Percentiles rank a stretch among this genome's conserved stretches.
phyloP scores from a whole-genome alignment of 257 asterid species.

The Lithospermum erythrorhizon region DNA sequence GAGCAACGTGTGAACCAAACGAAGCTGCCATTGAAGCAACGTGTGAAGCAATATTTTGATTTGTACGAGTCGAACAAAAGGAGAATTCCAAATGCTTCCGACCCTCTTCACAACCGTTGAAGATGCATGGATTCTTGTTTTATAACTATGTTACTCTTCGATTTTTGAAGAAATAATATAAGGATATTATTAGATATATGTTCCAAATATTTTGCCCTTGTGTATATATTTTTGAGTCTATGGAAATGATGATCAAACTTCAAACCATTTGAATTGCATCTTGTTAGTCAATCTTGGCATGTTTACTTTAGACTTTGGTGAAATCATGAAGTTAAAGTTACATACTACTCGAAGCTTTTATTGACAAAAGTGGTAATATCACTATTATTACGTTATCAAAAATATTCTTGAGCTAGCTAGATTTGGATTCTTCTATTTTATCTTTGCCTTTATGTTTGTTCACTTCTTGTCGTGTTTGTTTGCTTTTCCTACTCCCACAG shows the following conservation, averaged over 20 bases:
- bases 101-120: slow-evolving; percentile 35
- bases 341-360: too few relatives aligned
- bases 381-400: too few relatives aligned
- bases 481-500: too few relatives aligned
- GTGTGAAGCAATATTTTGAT: slow-evolving; percentile 12
- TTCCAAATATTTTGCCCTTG: not conserved
- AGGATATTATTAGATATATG: not conserved
- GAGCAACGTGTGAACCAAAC: not conserved
- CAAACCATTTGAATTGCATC: not conserved
- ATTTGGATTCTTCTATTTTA: too few relatives aligned
- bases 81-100: slow-evolving; percentile 37
- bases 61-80: slow-evolving; percentile 25
- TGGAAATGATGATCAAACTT: not conserved
- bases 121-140: not conserved
- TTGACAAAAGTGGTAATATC: too few relatives aligned
- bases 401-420: too few relatives aligned
- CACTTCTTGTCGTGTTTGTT: too few relatives aligned
- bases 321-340: not conserved
- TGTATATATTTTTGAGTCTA: not conserved
- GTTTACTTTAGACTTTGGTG: not conserved
- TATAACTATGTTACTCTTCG: not conserved
- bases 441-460: too few relatives aligned
- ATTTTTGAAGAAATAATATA: not conserved
- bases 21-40: slow-evolving; percentile 4
- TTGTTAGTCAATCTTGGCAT: not conserved